Percentiles rank a stretch among this genome's conserved stretches.
Evolutionary conservation across 768 basidiomycete species (phyloP).

Genomic region (Guyanaporus albipodus): DNA sequence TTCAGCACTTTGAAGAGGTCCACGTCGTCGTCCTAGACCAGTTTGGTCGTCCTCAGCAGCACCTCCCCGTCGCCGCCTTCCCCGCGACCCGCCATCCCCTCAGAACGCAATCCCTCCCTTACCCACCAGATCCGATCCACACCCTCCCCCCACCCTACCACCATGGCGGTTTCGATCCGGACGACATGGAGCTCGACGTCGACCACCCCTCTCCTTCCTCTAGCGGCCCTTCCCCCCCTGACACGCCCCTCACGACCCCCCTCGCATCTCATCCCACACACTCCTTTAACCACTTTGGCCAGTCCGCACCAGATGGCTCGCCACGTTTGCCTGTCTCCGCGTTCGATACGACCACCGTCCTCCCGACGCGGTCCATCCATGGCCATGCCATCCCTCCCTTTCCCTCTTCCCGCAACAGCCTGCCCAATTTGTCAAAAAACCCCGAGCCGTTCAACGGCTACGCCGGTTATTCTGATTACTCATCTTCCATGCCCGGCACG

Average conservation of each 20-base stretch:
- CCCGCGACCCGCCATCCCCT: conserved; percentile 30
- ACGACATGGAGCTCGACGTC: conserved; percentile 78
- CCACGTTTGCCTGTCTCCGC: conserved; percentile 40
- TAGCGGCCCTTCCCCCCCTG: conserved; percentile 34
- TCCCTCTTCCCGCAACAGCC: conserved; percentile 28
- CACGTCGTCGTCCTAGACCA: conserved; percentile 73
- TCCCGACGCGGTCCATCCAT: conserved; percentile 41
- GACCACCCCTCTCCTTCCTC: conserved; percentile 57
- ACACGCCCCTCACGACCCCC: conserved; percentile 43
- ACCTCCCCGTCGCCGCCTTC: conserved; percentile 24
- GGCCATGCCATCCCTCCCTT: conserved; percentile 35
- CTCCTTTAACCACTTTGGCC: conserved; percentile 31
- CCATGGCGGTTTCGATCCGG: conserved; percentile 54
- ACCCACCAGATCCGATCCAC: conserved; percentile 23
- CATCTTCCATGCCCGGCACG: conserved; percentile 58
- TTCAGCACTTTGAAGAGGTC: conserved; percentile 90
- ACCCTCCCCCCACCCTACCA: conserved; percentile 31
- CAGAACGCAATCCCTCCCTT: conserved; percentile 33
- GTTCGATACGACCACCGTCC: conserved; percentile 52
- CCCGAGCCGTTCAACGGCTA: conserved; percentile 67
- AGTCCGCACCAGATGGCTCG: conserved; percentile 26
- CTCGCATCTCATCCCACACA: conserved; percentile 33
- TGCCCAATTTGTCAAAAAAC: conserved; percentile 28
- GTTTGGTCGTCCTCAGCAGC: conserved; percentile 35
- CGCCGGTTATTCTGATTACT: conserved; percentile 65